phyloP scores from a whole-genome alignment of 2,329 filamentous ascomycete species.

The Magnaporthales sp. region DNA sequence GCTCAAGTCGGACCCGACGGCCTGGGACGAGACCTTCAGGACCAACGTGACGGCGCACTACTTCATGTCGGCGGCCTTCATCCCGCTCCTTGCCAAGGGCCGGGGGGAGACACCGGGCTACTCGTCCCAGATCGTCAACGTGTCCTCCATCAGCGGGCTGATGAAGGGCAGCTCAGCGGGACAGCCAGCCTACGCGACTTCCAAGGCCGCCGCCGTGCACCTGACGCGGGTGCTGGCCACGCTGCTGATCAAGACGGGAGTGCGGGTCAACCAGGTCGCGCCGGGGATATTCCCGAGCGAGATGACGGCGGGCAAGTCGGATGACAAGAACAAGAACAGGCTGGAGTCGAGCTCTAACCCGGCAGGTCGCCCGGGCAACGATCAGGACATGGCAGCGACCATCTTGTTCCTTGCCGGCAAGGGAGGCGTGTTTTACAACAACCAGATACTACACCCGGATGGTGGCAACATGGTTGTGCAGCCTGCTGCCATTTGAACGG shows the following conservation, averaged over 20 bases:
- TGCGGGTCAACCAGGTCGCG: conserved; percentile 64
- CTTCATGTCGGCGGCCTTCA: conserved; percentile 54
- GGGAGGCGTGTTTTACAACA: neutral
- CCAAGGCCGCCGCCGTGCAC: conserved; percentile 56
- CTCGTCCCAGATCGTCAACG: conserved; percentile 57
- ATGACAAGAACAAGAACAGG: conserved; percentile 46
- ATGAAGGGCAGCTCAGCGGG: conserved; percentile 30
- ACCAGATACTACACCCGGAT: neutral
- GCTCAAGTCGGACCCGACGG: conserved; percentile 53
- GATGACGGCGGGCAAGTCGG: conserved; percentile 52
- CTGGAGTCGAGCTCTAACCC: conserved; percentile 38
- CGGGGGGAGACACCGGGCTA: conserved; percentile 33
- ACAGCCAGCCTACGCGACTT: neutral
- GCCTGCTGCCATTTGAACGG: neutral
- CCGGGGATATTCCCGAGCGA: conserved; percentile 64
- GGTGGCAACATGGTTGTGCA: neutral
- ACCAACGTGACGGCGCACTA: conserved; percentile 67
- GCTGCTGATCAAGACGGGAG: conserved; percentile 47
- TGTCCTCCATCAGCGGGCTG: conserved; percentile 58
- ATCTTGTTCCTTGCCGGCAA: conserved; percentile 38
- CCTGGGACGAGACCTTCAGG: conserved; percentile 58
- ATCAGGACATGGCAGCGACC: conserved; percentile 48
- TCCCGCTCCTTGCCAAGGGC: conserved; percentile 49
- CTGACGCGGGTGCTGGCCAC: conserved; percentile 54
- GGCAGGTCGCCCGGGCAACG: conserved; percentile 39